Conservation (phyloP, 768 basidiomycete species). For the Mycena indigotica region DNA sequence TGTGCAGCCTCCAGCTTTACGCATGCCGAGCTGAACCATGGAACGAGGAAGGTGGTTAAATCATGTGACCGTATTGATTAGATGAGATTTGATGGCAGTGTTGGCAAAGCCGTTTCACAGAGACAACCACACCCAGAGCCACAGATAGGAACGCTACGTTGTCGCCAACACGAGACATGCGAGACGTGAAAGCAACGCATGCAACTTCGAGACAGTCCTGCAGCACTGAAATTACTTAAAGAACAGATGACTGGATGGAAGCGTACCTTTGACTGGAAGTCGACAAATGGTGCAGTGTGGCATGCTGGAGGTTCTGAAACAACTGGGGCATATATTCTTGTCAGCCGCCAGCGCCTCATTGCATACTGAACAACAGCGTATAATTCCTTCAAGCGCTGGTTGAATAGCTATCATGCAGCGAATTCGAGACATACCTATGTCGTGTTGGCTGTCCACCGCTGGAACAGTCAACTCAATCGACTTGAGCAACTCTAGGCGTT, state of each 20-base stretch:
- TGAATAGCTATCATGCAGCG: background rate
- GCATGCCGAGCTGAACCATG: too few relatives aligned
- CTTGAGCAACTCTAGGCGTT: conserved; percentile 75
- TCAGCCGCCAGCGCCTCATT: conserved; percentile 19
- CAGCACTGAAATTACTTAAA: background rate
- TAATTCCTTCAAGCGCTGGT: conserved; percentile 41
- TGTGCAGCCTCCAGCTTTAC: too few relatives aligned
- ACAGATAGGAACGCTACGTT: conserved; percentile 52
- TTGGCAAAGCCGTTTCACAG: conserved; percentile 36
- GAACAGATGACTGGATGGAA: background rate
- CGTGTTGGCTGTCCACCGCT: conserved; percentile 25
- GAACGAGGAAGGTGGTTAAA: too few relatives aligned
- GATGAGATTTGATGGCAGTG: background rate
- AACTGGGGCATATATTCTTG: conserved; percentile 43
- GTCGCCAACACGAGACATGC: conserved; percentile 66
- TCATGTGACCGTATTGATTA: background rate
- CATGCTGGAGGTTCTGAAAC: conserved; percentile 44
- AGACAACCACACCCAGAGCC: conserved; percentile 71
- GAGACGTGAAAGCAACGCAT: conserved; percentile 63
- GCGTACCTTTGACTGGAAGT: conserved; percentile 73
- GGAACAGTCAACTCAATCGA: conserved; percentile 45
- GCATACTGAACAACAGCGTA: conserved; percentile 51
- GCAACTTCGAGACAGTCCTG: conserved; percentile 67
- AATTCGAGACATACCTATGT: conserved; percentile 1
- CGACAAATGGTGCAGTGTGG: conserved; percentile 73